A percentile compares a stretch with the other conserved stretches of the same genome.
phyloP scores from a whole-genome alignment of 2,329 filamentous ascomycete genomes.

The Colletotrichum viniferum region DNA sequence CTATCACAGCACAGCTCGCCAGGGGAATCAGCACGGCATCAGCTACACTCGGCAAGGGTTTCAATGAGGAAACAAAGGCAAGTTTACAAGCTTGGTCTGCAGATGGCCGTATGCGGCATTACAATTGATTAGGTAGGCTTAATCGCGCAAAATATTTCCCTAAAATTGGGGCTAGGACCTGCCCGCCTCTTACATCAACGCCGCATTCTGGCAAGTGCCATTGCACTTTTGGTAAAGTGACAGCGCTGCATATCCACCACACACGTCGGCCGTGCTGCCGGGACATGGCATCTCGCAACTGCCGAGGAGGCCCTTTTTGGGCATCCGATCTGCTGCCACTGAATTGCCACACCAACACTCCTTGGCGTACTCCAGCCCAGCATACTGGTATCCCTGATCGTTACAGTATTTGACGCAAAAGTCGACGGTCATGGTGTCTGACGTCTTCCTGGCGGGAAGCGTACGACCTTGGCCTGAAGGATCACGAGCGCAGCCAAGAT shows the following conservation, averaged over 20 bases:
- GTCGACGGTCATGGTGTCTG: constrained; percentile 37
- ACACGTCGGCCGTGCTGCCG: constrained; percentile 13
- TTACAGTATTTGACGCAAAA: constrained; percentile 36
- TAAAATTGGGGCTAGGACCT: background rate
- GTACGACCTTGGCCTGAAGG: constrained; percentile 31
- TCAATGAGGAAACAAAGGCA: background rate
- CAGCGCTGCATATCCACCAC: constrained; percentile 31
- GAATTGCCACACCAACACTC: constrained; percentile 43
- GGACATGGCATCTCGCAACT: constrained; percentile 36
- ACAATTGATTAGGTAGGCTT: background rate
- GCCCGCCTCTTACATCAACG: constrained; percentile 7
- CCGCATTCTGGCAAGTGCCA: constrained; percentile 29
- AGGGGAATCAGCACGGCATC: background rate
- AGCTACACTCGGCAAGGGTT: background rate
- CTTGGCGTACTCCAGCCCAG: constrained; percentile 40
- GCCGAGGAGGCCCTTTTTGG: constrained; percentile 44
- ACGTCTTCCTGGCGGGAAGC: constrained; percentile 30
- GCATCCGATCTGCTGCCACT: constrained; percentile 26
- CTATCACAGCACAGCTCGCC: background rate
- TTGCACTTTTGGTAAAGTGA: constrained; percentile 39
- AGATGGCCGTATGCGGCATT: background rate
- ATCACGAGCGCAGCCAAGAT: constrained; percentile 54
- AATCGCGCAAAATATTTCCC: background rate
- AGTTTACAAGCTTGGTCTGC: background rate
- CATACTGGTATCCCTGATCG: constrained; percentile 31